These are phyloP conservation scores for Eutrema yunnanense DNA, from an alignment of 345 rosid genomes.

Conservation along the genomic window DNA sequence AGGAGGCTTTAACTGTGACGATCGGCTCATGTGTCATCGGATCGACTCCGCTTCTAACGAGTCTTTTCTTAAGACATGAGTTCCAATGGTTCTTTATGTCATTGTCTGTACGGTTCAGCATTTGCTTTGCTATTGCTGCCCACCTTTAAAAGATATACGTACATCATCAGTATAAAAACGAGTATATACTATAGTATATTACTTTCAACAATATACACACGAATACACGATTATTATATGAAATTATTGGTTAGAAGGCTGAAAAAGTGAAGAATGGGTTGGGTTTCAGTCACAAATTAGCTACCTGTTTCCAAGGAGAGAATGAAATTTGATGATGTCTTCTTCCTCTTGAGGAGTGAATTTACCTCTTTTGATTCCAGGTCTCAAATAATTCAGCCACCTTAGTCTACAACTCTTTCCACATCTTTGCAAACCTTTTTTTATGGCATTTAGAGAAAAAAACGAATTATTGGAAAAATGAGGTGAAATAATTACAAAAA, in stretches of 20 bases:
- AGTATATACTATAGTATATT: too few species aligned
- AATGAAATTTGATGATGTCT: constrained; percentile 13
- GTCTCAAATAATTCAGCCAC: constrained; percentile 29
- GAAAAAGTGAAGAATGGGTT: too few species aligned
- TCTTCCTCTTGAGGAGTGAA: constrained; percentile 26
- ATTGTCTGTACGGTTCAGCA: constrained; percentile 32
- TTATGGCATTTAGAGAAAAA: not conserved
- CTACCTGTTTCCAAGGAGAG: constrained; percentile 28
- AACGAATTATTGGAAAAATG: not conserved
- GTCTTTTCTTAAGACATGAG: constrained; percentile 31
- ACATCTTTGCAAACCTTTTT: constrained; percentile 29
- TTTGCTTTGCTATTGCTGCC: constrained; percentile 30
- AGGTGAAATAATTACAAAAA: not conserved
- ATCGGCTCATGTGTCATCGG: constrained; percentile 27
- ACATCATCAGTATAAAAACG: not conserved
- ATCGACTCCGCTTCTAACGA: constrained; percentile 19
- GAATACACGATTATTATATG: too few species aligned
- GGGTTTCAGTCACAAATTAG: not conserved
- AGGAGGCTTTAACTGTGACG: not conserved
- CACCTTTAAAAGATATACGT: constrained; percentile 11
- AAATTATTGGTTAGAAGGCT: too few species aligned
- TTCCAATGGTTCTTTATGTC: constrained; percentile 36
- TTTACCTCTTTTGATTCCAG: constrained; percentile 30
- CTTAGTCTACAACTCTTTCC: constrained; percentile 32
- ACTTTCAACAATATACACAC: too few species aligned